Evolutionary conservation across 2,329 filamentous ascomycete genomes (phyloP).

Genomic region (Biscogniauxia mediterranea): DNA sequence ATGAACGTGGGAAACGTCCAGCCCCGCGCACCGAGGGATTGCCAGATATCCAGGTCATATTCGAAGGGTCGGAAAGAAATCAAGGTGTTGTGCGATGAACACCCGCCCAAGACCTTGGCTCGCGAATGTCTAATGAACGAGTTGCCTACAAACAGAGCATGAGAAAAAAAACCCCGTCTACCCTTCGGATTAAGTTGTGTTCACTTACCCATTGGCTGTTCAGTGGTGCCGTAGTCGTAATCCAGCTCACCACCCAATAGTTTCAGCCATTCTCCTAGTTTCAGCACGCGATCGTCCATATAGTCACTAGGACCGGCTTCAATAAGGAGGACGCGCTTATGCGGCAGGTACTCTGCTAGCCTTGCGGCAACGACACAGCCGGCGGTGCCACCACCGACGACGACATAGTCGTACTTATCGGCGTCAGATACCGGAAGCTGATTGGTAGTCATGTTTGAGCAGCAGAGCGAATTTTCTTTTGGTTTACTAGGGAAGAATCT

Average conservation of each 20-base stretch:
- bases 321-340: conserved; percentile 78
- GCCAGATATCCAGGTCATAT: conserved; percentile 85
- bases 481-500: neutral
- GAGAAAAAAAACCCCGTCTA: conserved; percentile 9
- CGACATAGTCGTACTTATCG: conserved; percentile 77
- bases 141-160: conserved; percentile 59
- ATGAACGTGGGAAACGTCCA: conserved; percentile 87
- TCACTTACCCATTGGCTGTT: conserved; percentile 72
- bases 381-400: conserved; percentile 82
- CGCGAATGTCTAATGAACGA: conserved; percentile 89
- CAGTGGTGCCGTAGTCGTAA: conserved; percentile 86
- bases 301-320: conserved; percentile 89
- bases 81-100: conserved; percentile 90
- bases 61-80: conserved; percentile 91
- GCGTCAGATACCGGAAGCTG: conserved; percentile 62
- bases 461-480: conserved; percentile 4
- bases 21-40: conserved; percentile 74
- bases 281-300: conserved; percentile 81
- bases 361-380: conserved; percentile 82
- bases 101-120: conserved; percentile 88
- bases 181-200: conserved; percentile 1
- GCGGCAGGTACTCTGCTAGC: conserved; percentile 77
- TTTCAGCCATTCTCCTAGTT: conserved; percentile 83
- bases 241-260: conserved; percentile 85
- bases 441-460: conserved; percentile 55